These are phyloP conservation scores for Clarireedia monteithiana DNA, from an alignment of 2,329 filamentous ascomycete genomes.

Conservation along the genomic window DNA sequence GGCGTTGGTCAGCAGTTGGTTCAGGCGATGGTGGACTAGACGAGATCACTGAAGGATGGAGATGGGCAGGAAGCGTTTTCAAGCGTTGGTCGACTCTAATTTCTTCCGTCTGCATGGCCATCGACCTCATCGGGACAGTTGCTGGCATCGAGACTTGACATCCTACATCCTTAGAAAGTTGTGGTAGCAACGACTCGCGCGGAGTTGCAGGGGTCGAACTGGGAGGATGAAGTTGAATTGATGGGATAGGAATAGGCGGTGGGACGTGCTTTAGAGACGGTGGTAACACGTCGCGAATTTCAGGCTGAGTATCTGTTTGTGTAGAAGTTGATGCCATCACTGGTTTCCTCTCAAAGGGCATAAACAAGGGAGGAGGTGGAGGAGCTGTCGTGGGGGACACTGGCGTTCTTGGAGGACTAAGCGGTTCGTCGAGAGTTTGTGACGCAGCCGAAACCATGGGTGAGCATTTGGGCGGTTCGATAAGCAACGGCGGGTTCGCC, in stretches of 20 bases:
- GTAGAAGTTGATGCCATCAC: constrained; percentile 50
- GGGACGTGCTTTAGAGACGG: constrained; percentile 20
- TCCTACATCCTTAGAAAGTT: constrained; percentile 72
- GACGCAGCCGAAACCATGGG: constrained; percentile 58
- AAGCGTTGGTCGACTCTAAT: constrained; percentile 77
- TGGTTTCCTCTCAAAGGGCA: constrained; percentile 21
- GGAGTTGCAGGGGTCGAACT: constrained; percentile 76
- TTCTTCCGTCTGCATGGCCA: constrained; percentile 75
- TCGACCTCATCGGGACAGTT: constrained; percentile 32
- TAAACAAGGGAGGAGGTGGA: constrained; percentile 28
- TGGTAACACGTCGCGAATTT: constrained; percentile 25
- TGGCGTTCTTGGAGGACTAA: constrained; percentile 60
- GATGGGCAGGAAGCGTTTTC: constrained; percentile 65
- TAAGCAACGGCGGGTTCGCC: constrained; percentile 40
- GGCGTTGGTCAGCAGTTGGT: constrained; percentile 24
- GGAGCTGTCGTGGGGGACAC: constrained; percentile 41
- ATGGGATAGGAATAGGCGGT: constrained; percentile 52
- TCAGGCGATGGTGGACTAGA: constrained; percentile 52
- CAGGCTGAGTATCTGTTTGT: constrained; percentile 44
- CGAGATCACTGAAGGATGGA: constrained; percentile 69
- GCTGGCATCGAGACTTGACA: constrained; percentile 64
- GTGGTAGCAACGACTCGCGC: constrained; percentile 64
- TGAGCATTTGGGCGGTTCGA: constrained; percentile 38
- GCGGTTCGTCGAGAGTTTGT: constrained; percentile 54
- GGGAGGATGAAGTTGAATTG: constrained; percentile 87